Conservation (phyloP, 768 basidiomycete genomes). For the Lactifluus piperatus region DNA sequence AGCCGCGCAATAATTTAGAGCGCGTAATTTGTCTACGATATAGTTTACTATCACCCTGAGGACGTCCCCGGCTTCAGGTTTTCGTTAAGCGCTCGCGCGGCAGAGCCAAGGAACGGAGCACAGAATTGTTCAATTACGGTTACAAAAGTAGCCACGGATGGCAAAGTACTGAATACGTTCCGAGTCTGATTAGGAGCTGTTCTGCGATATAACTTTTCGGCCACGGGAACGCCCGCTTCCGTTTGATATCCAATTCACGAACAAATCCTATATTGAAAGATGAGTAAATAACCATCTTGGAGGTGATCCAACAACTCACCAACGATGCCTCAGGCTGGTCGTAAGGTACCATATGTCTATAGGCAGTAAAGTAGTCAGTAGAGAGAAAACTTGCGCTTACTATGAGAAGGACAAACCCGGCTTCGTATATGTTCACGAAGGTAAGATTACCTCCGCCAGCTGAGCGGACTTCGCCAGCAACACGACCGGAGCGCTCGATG, state of each 20-base stretch:
- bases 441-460: slow-evolving; percentile 82
- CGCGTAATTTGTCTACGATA: not conserved
- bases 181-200: not conserved
- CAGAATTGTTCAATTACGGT: not conserved
- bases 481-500: slow-evolving; percentile 40
- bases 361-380: not conserved
- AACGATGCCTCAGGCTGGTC: slow-evolving; percentile 86
- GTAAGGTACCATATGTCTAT: slow-evolving; percentile 81
- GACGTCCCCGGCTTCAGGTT: not conserved
- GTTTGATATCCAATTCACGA: slow-evolving; percentile 51
- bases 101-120: not conserved
- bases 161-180: not conserved
- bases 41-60: no score
- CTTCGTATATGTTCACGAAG: slow-evolving; percentile 67
- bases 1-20: not conserved
- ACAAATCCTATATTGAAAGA: slow-evolving; percentile 38
- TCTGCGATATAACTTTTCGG: not conserved
- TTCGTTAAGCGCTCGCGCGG: not conserved
- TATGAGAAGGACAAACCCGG: slow-evolving; percentile 50
- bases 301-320: slow-evolving; percentile 34
- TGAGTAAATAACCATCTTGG: not conserved
- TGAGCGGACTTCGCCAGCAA: slow-evolving; percentile 60
- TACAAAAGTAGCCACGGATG: not conserved
- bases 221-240: not conserved
- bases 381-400: not conserved